Evolutionary conservation across 2,329 filamentous ascomycete species (phyloP), one percentile per base, ranked within the genome.

Genomic region (Anthostomella pinea): DNA sequence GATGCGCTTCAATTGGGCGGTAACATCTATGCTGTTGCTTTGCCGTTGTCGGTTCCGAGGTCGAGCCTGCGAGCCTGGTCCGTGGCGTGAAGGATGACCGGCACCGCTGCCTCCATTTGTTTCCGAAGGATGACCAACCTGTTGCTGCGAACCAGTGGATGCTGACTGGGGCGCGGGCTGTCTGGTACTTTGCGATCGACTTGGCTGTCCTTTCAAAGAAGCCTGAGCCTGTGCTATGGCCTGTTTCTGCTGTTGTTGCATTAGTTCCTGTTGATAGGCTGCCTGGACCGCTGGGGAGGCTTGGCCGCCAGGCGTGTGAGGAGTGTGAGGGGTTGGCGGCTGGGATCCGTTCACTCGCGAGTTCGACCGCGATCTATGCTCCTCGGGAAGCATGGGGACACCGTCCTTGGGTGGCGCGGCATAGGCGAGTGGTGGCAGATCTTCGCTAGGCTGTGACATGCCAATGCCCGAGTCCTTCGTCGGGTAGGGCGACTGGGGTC

Each of bases 211-310:
- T 19, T 75, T 72, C 69, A 88, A 83, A 44, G 84, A 80, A 49
- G 89, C 84, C 57, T 94, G 86, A 3, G 86, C 84, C 48, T 85
- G 80, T 6, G 80, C 79, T 74, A 91, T 80, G 23, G 87, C 85
- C 55, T 90, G 85, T 55, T 94, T 85, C 58, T 95, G 89, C 58
- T 95, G 87, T 53, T 93, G 87, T 53, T 93, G 83, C 59, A 79
- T 64, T 32, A 81, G 57, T 52, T 82, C 77, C 51, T 82, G 77
- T 50, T 82, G 78, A 49, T 81, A 81, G 5, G 68, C 66, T 14
- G 67, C 61, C 44, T 73, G 71, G 14, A 60, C 55, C 15, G 66
- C 57, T 13, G 62, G 47, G 13, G 63, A 58, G 4, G 63, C 56
- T 29, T 67, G 65, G 9, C 64, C 62, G 33, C 68, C 64, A 13